Evolutionary conservation across 2,329 filamentous ascomycete species (phyloP).

Genomic region (Trichoderma lentiforme): DNA sequence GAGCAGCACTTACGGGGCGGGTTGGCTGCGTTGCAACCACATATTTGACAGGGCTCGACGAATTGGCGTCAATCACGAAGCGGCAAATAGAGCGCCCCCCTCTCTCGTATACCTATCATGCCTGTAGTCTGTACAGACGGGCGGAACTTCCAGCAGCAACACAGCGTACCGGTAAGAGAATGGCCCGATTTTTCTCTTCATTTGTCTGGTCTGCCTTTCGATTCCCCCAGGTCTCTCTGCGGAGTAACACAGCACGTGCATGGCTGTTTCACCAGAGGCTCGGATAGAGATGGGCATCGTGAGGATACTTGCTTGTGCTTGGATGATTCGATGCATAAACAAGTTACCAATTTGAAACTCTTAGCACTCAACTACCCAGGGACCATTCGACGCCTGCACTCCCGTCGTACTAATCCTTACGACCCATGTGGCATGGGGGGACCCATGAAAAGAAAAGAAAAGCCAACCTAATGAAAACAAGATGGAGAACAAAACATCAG

Average conservation of each 20-base stretch:
- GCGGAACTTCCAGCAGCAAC: background rate
- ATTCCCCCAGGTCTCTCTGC: background rate
- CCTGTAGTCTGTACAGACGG: background rate
- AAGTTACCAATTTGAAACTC: background rate
- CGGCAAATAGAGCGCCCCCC: background rate
- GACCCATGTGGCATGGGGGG: background rate
- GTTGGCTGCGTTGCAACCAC: slow-evolving; percentile 8
- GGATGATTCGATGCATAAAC: background rate
- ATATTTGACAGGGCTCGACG: background rate
- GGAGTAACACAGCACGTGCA: background rate
- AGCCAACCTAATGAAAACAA: background rate
- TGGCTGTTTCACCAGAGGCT: background rate
- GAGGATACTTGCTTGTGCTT: background rate
- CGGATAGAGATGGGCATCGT: background rate
- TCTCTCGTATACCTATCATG: background rate
- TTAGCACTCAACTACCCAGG: background rate
- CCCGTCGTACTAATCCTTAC: background rate
- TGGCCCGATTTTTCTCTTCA: background rate
- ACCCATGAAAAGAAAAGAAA: background rate
- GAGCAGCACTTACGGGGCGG: background rate
- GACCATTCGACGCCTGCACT: background rate
- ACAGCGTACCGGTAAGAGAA: background rate
- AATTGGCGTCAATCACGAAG: background rate
- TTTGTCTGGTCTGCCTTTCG: background rate
- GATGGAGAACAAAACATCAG: background rate